These are phyloP conservation scores for Mycena belliarum DNA, from an alignment of 768 basidiomycete genomes.

Conservation along the genomic window DNA sequence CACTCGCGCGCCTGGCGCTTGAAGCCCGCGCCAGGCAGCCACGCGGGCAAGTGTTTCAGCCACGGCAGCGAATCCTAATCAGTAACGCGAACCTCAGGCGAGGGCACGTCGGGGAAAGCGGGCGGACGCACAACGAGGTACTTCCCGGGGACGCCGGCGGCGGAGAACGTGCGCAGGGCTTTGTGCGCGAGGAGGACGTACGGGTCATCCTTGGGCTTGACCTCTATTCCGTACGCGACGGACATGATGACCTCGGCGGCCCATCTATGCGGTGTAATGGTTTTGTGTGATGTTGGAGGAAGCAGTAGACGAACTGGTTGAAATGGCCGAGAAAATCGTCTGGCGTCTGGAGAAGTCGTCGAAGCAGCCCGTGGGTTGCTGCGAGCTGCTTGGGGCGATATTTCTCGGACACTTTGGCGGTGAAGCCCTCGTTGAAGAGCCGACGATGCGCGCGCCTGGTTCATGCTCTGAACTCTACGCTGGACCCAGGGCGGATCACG, in stretches of 20 bases:
- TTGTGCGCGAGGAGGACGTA: slow-evolving; percentile 30
- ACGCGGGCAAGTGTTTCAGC: slow-evolving; percentile 32
- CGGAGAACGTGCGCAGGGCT: slow-evolving; percentile 27
- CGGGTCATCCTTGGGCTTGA: slow-evolving; percentile 31
- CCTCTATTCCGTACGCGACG: slow-evolving; percentile 32
- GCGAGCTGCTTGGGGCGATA: slow-evolving; percentile 7
- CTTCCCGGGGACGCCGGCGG: slow-evolving; percentile 28
- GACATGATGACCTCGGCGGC: slow-evolving; percentile 33
- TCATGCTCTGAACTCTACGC: too few relatives aligned
- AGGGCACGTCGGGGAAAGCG: too few relatives aligned
- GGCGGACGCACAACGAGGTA: slow-evolving; percentile 30
- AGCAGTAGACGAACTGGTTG: not conserved
- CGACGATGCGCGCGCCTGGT: slow-evolving; percentile 15
- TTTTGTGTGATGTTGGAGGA: too few relatives aligned
- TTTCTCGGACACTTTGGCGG: not conserved
- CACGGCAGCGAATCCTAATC: not conserved
- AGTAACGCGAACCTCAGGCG: too few relatives aligned
- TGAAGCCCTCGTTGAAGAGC: slow-evolving; percentile 9
- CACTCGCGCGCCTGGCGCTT: slow-evolving; percentile 38
- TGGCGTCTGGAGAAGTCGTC: slow-evolving; percentile 9
- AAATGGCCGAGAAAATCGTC: slow-evolving; percentile 5
- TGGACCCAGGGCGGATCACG: too few relatives aligned
- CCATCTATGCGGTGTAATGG: too few relatives aligned
- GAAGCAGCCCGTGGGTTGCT: slow-evolving; percentile 13
- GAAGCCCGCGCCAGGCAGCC: slow-evolving; percentile 49